These are phyloP conservation scores for Magnolia officinalis DNA, from an alignment of 164 flowering plant species.

Conservation along the genomic window DNA sequence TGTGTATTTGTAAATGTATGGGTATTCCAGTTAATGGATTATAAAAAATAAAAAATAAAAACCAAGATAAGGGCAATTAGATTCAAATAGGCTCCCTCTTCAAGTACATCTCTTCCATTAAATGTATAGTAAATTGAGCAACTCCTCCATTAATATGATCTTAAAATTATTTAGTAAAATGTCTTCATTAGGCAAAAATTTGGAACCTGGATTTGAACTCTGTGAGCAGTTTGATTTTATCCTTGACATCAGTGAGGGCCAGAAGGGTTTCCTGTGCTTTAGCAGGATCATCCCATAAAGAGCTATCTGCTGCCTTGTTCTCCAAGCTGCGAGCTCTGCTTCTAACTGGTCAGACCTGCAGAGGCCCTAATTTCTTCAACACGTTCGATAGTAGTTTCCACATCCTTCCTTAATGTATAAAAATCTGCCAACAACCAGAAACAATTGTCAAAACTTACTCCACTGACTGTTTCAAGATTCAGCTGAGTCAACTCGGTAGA, in stretches of 20 bases:
- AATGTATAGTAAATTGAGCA: not conserved
- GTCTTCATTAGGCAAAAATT: not conserved
- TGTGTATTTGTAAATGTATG: not conserved
- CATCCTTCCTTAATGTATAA: slow-evolving; percentile 79
- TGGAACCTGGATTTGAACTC: slow-evolving; percentile 82
- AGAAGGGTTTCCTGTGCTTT: slow-evolving; percentile 80
- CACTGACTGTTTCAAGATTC: not conserved
- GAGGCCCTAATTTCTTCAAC: slow-evolving; percentile 72
- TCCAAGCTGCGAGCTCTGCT: slow-evolving; percentile 59
- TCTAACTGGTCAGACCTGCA: slow-evolving; percentile 62
- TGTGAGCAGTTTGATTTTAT: slow-evolving; percentile 59
- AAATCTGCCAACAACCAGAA: slow-evolving; percentile 53
- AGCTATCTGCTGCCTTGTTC: slow-evolving; percentile 62
- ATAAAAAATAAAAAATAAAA: too few relatives aligned
- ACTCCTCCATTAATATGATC: not conserved
- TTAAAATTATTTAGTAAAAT: not conserved
- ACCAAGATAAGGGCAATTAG: not conserved
- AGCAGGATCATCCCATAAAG: slow-evolving; percentile 88
- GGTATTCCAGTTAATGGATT: not conserved
- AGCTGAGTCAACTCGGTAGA: not conserved
- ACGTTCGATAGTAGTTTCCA: slow-evolving; percentile 55
- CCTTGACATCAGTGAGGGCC: slow-evolving; percentile 82
- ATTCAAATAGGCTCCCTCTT: not conserved
- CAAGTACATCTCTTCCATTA: not conserved
- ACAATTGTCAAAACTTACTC: not conserved